Evolutionary conservation across 2,329 filamentous ascomycete species (phyloP).

Genomic region (Penicillium sp.): DNA sequence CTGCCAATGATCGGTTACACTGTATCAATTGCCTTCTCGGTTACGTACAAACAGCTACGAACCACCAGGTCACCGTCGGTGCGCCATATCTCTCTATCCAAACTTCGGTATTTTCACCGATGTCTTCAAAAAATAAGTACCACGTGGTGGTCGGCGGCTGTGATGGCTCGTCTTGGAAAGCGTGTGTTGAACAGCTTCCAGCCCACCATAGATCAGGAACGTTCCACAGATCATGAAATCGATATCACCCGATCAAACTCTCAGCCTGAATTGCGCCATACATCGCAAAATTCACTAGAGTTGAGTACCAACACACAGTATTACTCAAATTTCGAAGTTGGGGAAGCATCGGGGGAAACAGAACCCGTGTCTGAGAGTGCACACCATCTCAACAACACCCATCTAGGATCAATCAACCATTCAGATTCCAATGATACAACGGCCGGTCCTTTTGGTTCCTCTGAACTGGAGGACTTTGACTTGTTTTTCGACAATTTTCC

Average conservation of each 20-base stretch:
- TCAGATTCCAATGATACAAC: not conserved
- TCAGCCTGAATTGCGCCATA: not conserved
- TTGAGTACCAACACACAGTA: not conserved
- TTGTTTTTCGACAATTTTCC: slow-evolving; percentile 15
- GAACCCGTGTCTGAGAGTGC: not conserved
- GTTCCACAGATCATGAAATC: slow-evolving; percentile 3
- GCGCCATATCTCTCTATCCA: slow-evolving; percentile 6
- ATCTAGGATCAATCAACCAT: not conserved
- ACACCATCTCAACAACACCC: not conserved
- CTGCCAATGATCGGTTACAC: slow-evolving; percentile 18
- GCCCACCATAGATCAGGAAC: slow-evolving; percentile 1
- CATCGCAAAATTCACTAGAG: not conserved
- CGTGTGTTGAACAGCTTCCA: slow-evolving; percentile 14
- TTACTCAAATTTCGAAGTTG: not conserved
- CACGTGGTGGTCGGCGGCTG: slow-evolving; percentile 18
- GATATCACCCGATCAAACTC: slow-evolving; percentile 1
- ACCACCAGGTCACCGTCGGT: slow-evolving; percentile 13
- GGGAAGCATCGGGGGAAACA: not conserved
- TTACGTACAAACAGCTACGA: slow-evolving; percentile 18
- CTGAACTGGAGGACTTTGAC: slow-evolving; percentile 8
- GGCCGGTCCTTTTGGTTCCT: not conserved
- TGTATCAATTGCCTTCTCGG: slow-evolving; percentile 16
- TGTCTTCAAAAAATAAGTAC: slow-evolving; percentile 8
- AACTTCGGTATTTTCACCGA: slow-evolving; percentile 12
- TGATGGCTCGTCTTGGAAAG: slow-evolving; percentile 15